Conservation (phyloP, 1,139 yeast species). For the Geotrichum klebahnii region DNA sequence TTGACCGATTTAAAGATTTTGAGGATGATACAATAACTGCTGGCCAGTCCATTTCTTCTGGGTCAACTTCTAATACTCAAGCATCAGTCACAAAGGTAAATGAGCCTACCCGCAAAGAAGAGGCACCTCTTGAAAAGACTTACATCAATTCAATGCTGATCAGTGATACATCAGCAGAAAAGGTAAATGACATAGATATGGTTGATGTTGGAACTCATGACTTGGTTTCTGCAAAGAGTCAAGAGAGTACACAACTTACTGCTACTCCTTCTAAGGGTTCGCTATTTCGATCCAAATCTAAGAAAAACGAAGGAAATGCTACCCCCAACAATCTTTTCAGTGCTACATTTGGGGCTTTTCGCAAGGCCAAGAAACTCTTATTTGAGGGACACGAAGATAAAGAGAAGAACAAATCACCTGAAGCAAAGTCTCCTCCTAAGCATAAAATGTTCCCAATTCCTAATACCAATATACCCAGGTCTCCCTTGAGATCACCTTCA, state of each 20-base stretch:
- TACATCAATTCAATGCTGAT: constrained; percentile 9
- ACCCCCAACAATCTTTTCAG: constrained; percentile 3
- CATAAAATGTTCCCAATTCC: constrained; percentile 5
- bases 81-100: too few species aligned
- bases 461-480: constrained; percentile 4
- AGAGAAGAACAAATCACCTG: not conserved
- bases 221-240: not conserved
- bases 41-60: not conserved
- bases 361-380: constrained; percentile 19
- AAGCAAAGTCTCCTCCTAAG: not conserved
- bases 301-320: constrained; percentile 3
- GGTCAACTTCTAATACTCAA: not conserved
- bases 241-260: not conserved
- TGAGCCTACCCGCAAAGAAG: too few species aligned
- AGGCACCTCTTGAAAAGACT: too few species aligned
- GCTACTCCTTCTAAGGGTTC: constrained; percentile 16
- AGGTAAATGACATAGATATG: not conserved
- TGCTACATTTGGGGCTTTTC: constrained; percentile 22
- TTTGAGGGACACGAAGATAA: constrained; percentile 16
- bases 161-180: not conserved
- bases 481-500: constrained; percentile 6
- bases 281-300: constrained; percentile 8
- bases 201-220: not conserved
- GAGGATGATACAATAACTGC: not conserved
- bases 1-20: not conserved